A percentile compares a stretch with the other conserved stretches of the same genome.
Evolutionary conservation across 2,329 filamentous ascomycete species (phyloP).

Genomic region (Lachnellula suecica): DNA sequence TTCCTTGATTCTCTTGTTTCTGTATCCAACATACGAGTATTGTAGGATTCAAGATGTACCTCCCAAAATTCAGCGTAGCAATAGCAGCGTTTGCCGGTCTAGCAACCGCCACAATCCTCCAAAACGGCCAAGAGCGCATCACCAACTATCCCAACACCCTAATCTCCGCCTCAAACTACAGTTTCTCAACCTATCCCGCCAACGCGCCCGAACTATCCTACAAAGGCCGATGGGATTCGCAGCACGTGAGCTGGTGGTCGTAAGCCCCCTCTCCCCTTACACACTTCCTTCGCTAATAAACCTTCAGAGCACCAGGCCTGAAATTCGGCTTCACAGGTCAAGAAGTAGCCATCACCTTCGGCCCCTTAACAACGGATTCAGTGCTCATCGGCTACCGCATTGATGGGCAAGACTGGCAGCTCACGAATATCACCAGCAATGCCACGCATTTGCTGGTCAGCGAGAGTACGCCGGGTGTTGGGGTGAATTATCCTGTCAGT

Average conservation of each 20-base stretch:
- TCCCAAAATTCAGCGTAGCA: constrained; percentile 2
- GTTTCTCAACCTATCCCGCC: constrained; percentile 49
- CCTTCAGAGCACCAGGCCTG: constrained; percentile 35
- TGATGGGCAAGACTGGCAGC: constrained; percentile 57
- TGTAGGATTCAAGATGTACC: constrained; percentile 20
- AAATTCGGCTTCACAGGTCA: constrained; percentile 27
- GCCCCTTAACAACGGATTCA: constrained; percentile 27
- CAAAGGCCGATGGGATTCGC: constrained; percentile 61
- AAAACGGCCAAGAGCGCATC: constrained; percentile 37
- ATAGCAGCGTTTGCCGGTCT: constrained; percentile 5
- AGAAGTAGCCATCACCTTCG: constrained; percentile 25
- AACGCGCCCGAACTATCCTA: constrained; percentile 56
- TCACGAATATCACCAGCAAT: constrained; percentile 58
- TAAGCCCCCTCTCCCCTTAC: constrained; percentile 34
- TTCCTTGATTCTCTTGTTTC: not conserved
- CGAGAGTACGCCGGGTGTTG: constrained; percentile 43
- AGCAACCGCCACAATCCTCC: constrained; percentile 25
- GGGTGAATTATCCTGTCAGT: constrained; percentile 41
- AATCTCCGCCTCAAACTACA: constrained; percentile 35
- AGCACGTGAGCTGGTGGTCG: constrained; percentile 61
- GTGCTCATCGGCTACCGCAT: constrained; percentile 59
- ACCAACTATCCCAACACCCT: constrained; percentile 42
- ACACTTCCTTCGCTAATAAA: constrained; percentile 10
- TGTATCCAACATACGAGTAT: not conserved
- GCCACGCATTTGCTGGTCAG: constrained; percentile 56